Evolutionary conservation across 305 asterid genomes (phyloP), one percentile per base, ranked within the genome.

Genomic region (Andrographis paniculata): DNA sequence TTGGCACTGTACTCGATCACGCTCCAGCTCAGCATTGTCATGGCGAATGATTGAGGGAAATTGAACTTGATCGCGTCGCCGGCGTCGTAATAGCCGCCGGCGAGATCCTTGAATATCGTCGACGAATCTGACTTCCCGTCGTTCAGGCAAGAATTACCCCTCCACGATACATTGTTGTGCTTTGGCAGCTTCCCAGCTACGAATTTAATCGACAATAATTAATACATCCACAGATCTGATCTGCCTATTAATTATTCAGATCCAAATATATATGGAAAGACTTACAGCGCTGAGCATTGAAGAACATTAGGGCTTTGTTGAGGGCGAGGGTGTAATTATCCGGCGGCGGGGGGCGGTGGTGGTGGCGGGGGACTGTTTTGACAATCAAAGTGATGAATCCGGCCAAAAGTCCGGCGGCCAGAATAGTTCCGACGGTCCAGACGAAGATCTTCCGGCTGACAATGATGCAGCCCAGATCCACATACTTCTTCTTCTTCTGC

Each of bases 11-110:
- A 88, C 48, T 88, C 97, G 2, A 88, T 76, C 65, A 88, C 95
- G 55, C 97, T 88, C 97, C 97, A 88, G 61, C 97, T 88, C 75
- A 88, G 60, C 93, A 88, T 77, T 14, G 97, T 88, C 94, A 88
- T 80, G 50, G 97, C 93, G 61, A 79, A 88, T 31, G 97, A 62
- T 51, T 69, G 73, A 5, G 97, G 97, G 52, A 88, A 88, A 41
- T 84, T 72, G 61, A 82, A 88, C 70, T 88, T 88, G 42, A 88
- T 88, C 6, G 97, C 95, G 61, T 88, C 97, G 42, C 97, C 97
- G 0, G 97, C 97, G 58, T 88, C 97, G 46, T 84, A 88, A 54
- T 75, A 88, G 40, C 97, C 97, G 20, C 97, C 85, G 6, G 51
- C n/a, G 17, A 77, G 67, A 56, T 77, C 76, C 52, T 74, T 74